A percentile compares a stretch with the other conserved stretches of the same genome.
Conservation (phyloP, 108 stramenopile genomes). For the Nitzschia sp. region DNA sequence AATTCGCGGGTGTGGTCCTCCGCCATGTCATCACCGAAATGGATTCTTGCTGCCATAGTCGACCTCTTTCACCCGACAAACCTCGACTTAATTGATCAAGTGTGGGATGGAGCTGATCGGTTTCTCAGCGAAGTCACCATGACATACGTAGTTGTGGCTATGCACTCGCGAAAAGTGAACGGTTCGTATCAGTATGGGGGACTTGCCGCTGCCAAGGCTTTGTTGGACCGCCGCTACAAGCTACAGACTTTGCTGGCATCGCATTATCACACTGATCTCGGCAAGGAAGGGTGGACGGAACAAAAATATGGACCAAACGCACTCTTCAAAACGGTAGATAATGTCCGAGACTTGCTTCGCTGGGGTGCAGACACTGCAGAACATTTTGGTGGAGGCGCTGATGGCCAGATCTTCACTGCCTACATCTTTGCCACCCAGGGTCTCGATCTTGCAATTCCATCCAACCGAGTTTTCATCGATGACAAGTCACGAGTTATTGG, state of each 20-base stretch:
- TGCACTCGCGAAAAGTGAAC: slow-evolving; percentile 13
- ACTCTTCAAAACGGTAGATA: slow-evolving; percentile 25
- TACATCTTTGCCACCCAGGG: slow-evolving; percentile 66
- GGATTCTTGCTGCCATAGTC: slow-evolving; percentile 39
- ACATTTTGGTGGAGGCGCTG: neutral
- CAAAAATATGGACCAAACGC: slow-evolving; percentile 42
- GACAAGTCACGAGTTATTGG: slow-evolving; percentile 10
- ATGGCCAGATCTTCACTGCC: slow-evolving; percentile 14
- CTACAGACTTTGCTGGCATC: slow-evolving; percentile 43
- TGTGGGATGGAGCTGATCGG: slow-evolving; percentile 9
- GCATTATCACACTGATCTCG: slow-evolving; percentile 27
- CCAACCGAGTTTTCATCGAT: slow-evolving; percentile 7
- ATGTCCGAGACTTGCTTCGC: slow-evolving; percentile 29
- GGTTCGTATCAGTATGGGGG: slow-evolving; percentile 28
- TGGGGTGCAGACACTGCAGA: slow-evolving; percentile 22
- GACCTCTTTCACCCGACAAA: neutral
- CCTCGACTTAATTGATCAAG: neutral
- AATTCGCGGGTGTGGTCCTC: neutral
- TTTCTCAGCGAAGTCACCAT: slow-evolving; percentile 30
- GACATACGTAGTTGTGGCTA: slow-evolving; percentile 32
- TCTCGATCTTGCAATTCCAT: slow-evolving; percentile 63
- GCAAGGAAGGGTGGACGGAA: slow-evolving; percentile 8
- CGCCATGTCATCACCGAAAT: slow-evolving; percentile 3
- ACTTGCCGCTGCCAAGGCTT: slow-evolving; percentile 25
- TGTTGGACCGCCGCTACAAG: slow-evolving; percentile 45